A percentile compares a stretch with the other conserved stretches of the same genome.
Evolutionary conservation across 2,329 filamentous ascomycete genomes (phyloP).

Genomic region (Aspergillus oerlinghausenensis): DNA sequence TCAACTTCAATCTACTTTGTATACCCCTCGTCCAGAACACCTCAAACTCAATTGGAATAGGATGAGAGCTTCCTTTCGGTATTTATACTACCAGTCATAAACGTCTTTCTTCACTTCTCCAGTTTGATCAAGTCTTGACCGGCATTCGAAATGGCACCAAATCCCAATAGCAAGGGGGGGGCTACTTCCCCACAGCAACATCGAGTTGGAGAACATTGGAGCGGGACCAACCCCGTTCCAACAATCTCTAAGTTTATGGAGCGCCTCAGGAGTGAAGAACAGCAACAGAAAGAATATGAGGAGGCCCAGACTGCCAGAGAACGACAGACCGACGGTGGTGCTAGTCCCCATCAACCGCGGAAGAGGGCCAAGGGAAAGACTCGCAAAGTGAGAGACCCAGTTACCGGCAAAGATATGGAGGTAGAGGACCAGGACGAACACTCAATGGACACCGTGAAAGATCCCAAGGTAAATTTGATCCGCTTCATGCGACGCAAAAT

Average conservation of each 20-base stretch:
- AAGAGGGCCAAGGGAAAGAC: slow-evolving; percentile 42
- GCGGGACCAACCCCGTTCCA: slow-evolving; percentile 75
- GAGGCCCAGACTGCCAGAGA: slow-evolving; percentile 6
- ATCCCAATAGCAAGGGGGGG: slow-evolving; percentile 10
- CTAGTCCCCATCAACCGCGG: slow-evolving; percentile 46
- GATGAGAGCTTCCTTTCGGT: background rate
- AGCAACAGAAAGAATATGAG: slow-evolving; percentile 55
- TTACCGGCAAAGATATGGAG: slow-evolving; percentile 77
- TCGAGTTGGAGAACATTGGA: slow-evolving; percentile 67
- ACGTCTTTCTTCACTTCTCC: background rate
- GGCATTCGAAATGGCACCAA: slow-evolving; percentile 11
- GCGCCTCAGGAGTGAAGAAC: slow-evolving; percentile 73
- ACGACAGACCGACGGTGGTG: slow-evolving; percentile 39
- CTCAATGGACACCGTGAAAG: slow-evolving; percentile 64
- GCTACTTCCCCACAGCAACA: slow-evolving; percentile 31
- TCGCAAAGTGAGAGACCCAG: slow-evolving; percentile 74
- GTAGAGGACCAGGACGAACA: slow-evolving; percentile 76
- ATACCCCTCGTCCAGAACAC: background rate
- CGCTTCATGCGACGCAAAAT: background rate
- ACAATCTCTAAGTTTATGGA: slow-evolving; percentile 82
- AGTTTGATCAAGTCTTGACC: background rate
- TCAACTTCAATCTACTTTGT: background rate
- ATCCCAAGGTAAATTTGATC: slow-evolving; percentile 58
- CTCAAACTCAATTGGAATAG: background rate
- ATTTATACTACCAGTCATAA: background rate